phyloP scores from a whole-genome alignment of 2,329 filamentous ascomycete species.

The Clarireedia sp. region DNA sequence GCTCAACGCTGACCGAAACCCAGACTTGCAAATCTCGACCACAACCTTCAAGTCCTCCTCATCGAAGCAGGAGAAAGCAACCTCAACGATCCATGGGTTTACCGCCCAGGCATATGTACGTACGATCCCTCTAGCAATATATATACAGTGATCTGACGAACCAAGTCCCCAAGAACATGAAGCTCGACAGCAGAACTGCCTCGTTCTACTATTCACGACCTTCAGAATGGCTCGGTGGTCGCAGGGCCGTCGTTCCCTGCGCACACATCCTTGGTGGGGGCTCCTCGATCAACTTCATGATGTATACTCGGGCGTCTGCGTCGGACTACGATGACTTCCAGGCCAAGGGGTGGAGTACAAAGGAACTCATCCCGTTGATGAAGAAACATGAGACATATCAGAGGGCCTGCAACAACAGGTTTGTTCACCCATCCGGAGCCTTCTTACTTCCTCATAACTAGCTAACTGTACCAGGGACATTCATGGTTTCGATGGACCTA shows the following conservation, averaged over 20 bases:
- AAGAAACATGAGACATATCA: constrained; percentile 52
- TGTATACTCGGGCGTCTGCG: constrained; percentile 39
- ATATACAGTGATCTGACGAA: constrained; percentile 17
- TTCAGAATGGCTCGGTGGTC: constrained; percentile 51
- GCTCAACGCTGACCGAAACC: constrained; percentile 17
- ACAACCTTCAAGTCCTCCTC: constrained; percentile 40
- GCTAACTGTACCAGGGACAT: constrained; percentile 40
- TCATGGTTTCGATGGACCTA: constrained; percentile 69
- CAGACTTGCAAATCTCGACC: constrained; percentile 40
- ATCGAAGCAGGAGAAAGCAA: constrained; percentile 48
- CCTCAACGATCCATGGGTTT: constrained; percentile 41
- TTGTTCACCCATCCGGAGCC: constrained; percentile 11
- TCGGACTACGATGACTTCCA: constrained; percentile 47
- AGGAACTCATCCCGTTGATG: constrained; percentile 46
- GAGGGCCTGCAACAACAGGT: constrained; percentile 47
- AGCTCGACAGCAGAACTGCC: constrained; percentile 41
- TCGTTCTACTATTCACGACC: constrained; percentile 65
- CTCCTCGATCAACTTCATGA: constrained; percentile 53
- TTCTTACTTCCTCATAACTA: background rate
- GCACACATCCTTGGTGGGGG: constrained; percentile 54
- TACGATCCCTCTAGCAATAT: constrained; percentile 35
- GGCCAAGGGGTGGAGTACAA: constrained; percentile 43
- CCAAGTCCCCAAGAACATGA: constrained; percentile 28
- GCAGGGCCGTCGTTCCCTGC: constrained; percentile 37
- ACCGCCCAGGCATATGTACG: constrained; percentile 44